Percentiles rank a stretch among this genome's conserved stretches.
These are phyloP conservation scores for Tulasnella calospora DNA, from an alignment of 768 basidiomycete genomes.

Conservation along the genomic window DNA sequence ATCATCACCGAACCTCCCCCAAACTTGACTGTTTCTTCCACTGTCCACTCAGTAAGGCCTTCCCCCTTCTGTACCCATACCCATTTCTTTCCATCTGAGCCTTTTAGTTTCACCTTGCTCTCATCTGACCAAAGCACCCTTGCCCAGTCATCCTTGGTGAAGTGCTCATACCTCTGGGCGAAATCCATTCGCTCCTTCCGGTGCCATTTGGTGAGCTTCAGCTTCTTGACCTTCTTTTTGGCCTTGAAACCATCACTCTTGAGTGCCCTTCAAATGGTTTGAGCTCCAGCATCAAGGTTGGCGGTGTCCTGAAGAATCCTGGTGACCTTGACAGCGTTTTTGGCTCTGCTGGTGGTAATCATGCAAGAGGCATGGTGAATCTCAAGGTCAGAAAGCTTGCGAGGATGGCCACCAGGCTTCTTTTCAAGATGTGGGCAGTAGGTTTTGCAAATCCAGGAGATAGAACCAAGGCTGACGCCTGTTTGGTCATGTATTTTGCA, in stretches of 20 bases:
- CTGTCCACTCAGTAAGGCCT: neutral
- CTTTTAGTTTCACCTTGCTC: constrained; percentile 26
- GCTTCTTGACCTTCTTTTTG: constrained; percentile 17
- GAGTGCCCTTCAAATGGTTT: neutral
- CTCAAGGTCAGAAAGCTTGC: neutral
- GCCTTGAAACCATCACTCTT: neutral
- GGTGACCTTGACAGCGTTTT: neutral
- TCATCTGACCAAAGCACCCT: constrained; percentile 23
- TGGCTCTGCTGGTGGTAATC: neutral
- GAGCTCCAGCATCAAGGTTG: neutral
- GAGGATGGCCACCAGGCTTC: neutral
- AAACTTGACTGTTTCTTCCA: constrained; percentile 13
- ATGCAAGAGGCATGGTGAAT: neutral
- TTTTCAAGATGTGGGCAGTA: neutral
- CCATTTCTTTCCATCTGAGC: constrained; percentile 47
- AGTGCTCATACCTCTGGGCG: neutral
- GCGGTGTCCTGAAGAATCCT: neutral
- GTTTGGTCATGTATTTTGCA: neutral
- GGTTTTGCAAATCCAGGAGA: neutral
- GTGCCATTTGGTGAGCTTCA: constrained; percentile 3
- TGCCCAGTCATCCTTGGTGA: constrained; percentile 26
- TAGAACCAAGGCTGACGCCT: neutral
- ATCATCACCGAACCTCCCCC: constrained; percentile 12
- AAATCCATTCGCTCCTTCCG: constrained; percentile 12
- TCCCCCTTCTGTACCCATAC: neutral